phyloP scores from a whole-genome alignment of 1,284 basidiomycete genomes.

The Malassezia japonica region DNA sequence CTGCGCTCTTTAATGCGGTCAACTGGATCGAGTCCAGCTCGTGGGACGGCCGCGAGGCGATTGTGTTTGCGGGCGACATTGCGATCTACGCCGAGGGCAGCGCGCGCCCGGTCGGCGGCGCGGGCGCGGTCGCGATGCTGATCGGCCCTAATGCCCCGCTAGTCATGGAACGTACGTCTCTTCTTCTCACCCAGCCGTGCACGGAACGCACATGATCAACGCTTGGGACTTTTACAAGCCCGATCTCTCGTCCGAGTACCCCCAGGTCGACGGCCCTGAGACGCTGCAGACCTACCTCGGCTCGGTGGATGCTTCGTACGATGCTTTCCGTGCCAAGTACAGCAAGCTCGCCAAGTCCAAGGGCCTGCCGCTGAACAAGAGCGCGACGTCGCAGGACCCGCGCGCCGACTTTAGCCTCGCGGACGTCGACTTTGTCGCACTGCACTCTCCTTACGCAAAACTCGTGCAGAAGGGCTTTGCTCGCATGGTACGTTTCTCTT shows the following conservation, averaged over 20 bases:
- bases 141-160: slow-evolving; percentile 93
- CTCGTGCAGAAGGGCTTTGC: slow-evolving; percentile 94
- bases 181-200: slow-evolving; percentile 59
- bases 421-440: slow-evolving; percentile 77
- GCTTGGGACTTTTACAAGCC: slow-evolving; percentile 58
- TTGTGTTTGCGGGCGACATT: slow-evolving; percentile 94
- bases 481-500: slow-evolving; percentile 54
- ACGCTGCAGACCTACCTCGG: slow-evolving; percentile 91
- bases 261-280: slow-evolving; percentile 91
- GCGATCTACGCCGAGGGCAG: slow-evolving; percentile 94
- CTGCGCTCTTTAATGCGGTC: slow-evolving; percentile 91
- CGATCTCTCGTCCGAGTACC: slow-evolving; percentile 61
- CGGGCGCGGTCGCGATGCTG: slow-evolving; percentile 85
- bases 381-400: slow-evolving; percentile 3
- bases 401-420: slow-evolving; percentile 51
- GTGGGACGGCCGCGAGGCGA: slow-evolving; percentile 98
- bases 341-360: slow-evolving; percentile 52
- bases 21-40: slow-evolving; percentile 84
- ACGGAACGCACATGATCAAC: slow-evolving; percentile 95
- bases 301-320: slow-evolving; percentile 83
- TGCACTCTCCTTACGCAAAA: slow-evolving; percentile 84
- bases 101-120: slow-evolving; percentile 91
- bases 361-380: slow-evolving; percentile 52
- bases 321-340: slow-evolving; percentile 73
- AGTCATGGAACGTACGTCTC: slow-evolving; percentile 71